Conservation (phyloP, 2,329 filamentous ascomycete species). For the Tolypocladium cylindrosporum region DNA sequence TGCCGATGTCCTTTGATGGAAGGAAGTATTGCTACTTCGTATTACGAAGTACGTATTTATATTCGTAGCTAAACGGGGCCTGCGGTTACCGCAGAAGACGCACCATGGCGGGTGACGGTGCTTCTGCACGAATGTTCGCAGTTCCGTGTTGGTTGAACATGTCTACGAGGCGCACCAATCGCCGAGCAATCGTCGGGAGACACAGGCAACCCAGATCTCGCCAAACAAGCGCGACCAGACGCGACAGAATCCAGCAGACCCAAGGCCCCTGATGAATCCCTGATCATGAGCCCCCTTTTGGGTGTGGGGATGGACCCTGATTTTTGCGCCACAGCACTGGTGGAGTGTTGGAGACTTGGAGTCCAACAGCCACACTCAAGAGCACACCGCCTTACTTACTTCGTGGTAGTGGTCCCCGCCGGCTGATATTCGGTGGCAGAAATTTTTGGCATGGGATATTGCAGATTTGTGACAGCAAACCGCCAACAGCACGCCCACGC, state of each 20-base stretch:
- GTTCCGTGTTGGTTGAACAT: neutral
- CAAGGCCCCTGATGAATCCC: neutral
- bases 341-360: too few relatives aligned
- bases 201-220: neutral
- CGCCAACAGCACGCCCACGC: neutral
- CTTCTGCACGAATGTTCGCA: neutral
- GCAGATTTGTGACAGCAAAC: neutral
- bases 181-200: neutral
- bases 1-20: neutral
- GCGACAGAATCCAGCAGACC: neutral
- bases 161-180: neutral
- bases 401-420: neutral
- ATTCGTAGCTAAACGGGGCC: neutral
- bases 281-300: neutral
- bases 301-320: neutral
- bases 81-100: neutral
- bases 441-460: neutral
- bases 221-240: neutral
- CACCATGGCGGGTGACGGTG: neutral
- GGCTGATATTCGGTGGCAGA: neutral
- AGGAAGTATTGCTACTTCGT: neutral
- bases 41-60: neutral
- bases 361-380: neutral
- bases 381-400: neutral
- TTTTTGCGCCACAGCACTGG: neutral